Conservation (phyloP, 169 alveolate genomes). For the Eimeria brunetti region DNA sequence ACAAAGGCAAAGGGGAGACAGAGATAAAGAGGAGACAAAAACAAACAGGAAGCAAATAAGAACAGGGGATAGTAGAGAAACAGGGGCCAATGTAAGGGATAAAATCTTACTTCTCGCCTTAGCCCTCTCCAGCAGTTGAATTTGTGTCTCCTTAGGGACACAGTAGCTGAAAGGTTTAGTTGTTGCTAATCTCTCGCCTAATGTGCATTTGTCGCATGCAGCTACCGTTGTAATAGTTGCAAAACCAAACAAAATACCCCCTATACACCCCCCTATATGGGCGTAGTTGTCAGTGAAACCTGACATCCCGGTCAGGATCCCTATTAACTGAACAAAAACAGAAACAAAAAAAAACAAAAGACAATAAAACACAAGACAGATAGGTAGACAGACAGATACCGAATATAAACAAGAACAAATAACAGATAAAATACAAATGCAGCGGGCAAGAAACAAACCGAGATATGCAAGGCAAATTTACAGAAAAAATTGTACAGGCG, state of each 20-base stretch:
- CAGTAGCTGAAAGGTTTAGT: constrained; percentile 71
- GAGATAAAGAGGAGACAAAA: too few species aligned
- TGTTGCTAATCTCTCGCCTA: constrained; percentile 68
- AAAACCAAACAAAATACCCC: constrained; percentile 89
- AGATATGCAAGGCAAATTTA: too few species aligned
- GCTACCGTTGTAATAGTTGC: constrained; percentile 89
- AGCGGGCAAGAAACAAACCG: too few species aligned
- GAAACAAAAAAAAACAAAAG: background rate
- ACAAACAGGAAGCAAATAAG: too few species aligned
- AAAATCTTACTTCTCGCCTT: constrained; percentile 32
- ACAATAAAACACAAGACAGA: background rate
- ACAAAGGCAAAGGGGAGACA: too few species aligned
- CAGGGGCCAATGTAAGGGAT: too few species aligned
- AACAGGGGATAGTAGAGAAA: too few species aligned
- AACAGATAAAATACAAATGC: too few species aligned
- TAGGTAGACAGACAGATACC: background rate
- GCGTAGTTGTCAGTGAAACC: constrained; percentile 91
- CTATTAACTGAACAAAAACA: constrained; percentile 85
- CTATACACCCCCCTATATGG: constrained; percentile 90
- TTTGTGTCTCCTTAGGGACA: constrained; percentile 57
- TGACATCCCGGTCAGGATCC: constrained; percentile 87
- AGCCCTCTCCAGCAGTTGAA: constrained; percentile 24
- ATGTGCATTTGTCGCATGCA: constrained; percentile 82
- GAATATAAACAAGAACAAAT: too few species aligned
- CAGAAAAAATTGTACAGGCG: too few species aligned